Evolutionary conservation across 345 rosid species (phyloP).

Genomic region (Hibiscus trionum): DNA sequence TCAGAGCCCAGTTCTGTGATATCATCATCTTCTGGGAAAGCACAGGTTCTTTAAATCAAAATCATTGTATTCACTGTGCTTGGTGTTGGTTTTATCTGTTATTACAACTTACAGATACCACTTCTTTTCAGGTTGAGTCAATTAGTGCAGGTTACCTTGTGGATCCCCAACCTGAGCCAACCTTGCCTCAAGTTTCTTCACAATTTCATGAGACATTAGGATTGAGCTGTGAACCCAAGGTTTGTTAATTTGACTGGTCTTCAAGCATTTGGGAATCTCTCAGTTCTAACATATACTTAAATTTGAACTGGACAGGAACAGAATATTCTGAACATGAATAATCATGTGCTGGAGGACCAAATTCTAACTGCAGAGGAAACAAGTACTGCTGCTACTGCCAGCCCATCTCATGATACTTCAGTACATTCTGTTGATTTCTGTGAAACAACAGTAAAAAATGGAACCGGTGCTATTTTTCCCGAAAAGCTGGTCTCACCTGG

Average conservation of each 20-base stretch:
- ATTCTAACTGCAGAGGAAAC: constrained; percentile 39
- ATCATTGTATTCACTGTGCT: constrained; percentile 7
- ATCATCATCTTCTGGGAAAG: constrained; percentile 42
- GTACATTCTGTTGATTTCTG: constrained; percentile 21
- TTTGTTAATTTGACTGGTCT: constrained; percentile 20
- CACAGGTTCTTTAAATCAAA: constrained; percentile 37
- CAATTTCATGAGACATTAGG: constrained; percentile 54
- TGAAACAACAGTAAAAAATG: constrained; percentile 27
- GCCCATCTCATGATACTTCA: constrained; percentile 31
- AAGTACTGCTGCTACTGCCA: constrained; percentile 24
- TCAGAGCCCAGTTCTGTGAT: constrained; percentile 41
- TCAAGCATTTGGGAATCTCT: constrained; percentile 1
- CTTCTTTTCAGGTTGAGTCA: constrained; percentile 49
- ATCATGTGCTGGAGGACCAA: constrained; percentile 36
- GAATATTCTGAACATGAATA: constrained; percentile 24
- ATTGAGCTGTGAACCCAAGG: constrained; percentile 57
- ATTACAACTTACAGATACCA: not conserved
- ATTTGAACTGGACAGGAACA: constrained; percentile 42
- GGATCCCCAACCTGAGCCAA: constrained; percentile 42
- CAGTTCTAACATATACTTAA: constrained; percentile 8
- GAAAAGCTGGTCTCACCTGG: constrained; percentile 37
- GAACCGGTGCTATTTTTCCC: constrained; percentile 23
- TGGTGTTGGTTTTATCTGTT: not conserved
- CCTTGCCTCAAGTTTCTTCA: constrained; percentile 54
- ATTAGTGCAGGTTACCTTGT: constrained; percentile 40